Evolutionary conservation across 2,329 filamentous ascomycete species (phyloP).

Genomic region (Huntiella bhutanensis): DNA sequence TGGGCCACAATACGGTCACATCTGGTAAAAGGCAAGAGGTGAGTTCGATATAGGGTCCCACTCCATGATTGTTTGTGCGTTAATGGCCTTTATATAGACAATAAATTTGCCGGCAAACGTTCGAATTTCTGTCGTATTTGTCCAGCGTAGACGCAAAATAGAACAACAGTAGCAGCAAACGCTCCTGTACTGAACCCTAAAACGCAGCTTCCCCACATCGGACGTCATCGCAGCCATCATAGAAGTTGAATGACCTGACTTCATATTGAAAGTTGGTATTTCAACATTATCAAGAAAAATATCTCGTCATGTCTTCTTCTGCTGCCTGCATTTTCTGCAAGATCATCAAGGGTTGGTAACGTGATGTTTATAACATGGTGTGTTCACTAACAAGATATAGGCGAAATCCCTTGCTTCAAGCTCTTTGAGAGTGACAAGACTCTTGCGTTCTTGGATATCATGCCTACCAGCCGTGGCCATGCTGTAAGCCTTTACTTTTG

Average conservation of each 20-base stretch:
- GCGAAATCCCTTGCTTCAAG: conserved; percentile 92
- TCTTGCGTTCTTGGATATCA: conserved; percentile 89
- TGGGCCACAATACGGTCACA: conserved; percentile 48
- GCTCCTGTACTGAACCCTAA: too few species aligned
- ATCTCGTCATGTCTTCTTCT: conserved; percentile 12
- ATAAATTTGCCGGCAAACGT: too few species aligned
- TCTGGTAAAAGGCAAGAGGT: conserved; percentile 69
- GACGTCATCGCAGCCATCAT: too few species aligned
- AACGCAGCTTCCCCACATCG: too few species aligned
- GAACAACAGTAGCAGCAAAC: too few species aligned
- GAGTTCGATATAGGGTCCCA: conserved; percentile 55
- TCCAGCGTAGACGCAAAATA: too few species aligned
- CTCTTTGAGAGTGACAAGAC: conserved; percentile 89
- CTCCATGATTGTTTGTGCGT: conserved; percentile 24
- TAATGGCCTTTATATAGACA: conserved; percentile 1
- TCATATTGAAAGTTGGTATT: too few species aligned
- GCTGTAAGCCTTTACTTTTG: conserved; percentile 39
- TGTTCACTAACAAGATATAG: conserved; percentile 25
- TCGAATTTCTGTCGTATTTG: too few species aligned
- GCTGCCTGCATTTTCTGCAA: conserved; percentile 82
- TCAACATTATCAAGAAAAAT: background rate
- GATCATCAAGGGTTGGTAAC: conserved; percentile 64
- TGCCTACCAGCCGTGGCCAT: conserved; percentile 72
- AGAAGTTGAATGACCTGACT: too few species aligned
- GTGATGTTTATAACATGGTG: conserved; percentile 8